Conservation (phyloP, 352 stramenopile species). For the Phytopythium litorale region DNA sequence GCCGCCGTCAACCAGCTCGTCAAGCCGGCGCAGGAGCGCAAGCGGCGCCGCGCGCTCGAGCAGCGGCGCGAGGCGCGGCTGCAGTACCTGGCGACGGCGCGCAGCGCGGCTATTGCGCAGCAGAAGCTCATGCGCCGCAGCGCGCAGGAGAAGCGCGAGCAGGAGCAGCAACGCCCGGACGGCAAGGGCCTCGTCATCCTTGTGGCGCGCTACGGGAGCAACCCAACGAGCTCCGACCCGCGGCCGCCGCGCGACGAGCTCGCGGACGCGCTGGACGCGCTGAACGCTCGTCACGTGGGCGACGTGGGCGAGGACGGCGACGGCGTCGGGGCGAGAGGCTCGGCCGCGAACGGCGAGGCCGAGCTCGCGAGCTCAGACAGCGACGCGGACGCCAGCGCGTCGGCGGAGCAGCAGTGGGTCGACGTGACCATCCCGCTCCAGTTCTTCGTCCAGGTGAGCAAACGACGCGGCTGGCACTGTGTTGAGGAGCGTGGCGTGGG, state of each 20-base stretch:
- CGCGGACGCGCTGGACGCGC: constrained; percentile 11
- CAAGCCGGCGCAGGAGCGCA: constrained; percentile 58
- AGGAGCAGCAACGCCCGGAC: constrained; percentile 38
- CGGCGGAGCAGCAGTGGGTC: constrained; percentile 53
- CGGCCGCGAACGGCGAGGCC: constrained; percentile 12
- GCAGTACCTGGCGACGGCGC: constrained; percentile 55
- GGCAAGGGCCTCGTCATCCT: constrained; percentile 67
- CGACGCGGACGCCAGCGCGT: constrained; percentile 11
- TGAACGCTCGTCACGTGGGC: constrained; percentile 6
- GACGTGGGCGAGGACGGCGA: constrained; percentile 18
- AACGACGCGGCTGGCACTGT: not conserved
- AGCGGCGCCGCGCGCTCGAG: constrained; percentile 42
- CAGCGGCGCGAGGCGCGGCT: constrained; percentile 39
- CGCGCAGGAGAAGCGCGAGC: constrained; percentile 54
- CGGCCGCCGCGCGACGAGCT: constrained; percentile 20
- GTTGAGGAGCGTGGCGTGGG: not conserved
- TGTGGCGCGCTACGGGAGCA: constrained; percentile 67
- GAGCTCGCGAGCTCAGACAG: not conserved
- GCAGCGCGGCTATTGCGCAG: constrained; percentile 53
- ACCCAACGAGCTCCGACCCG: constrained; percentile 55
- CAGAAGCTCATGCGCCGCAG: constrained; percentile 69
- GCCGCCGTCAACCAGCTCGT: constrained; percentile 64
- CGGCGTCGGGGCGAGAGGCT: constrained; percentile 15
- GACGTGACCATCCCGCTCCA: constrained; percentile 77
- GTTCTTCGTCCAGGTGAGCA: constrained; percentile 73